Evolutionary conservation across 108 stramenopile genomes (phyloP).

Genomic region (Conticribra weissflogii): DNA sequence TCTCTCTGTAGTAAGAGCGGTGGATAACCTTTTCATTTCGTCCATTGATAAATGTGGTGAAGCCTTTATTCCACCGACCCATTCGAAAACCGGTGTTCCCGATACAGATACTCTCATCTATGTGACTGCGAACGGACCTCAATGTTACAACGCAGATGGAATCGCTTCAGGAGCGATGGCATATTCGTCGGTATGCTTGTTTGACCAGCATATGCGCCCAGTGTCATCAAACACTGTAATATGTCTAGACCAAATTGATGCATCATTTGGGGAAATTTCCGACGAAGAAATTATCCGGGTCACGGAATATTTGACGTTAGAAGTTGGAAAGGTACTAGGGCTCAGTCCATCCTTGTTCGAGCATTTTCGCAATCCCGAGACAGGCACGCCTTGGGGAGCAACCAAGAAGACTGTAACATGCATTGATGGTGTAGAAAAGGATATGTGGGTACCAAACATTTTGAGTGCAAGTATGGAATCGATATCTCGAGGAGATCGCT

Average conservation of each 20-base stretch:
- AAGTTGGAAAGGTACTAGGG: constrained; percentile 70
- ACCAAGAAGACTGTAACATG: constrained; percentile 39
- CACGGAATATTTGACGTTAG: constrained; percentile 25
- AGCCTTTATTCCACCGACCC: constrained; percentile 55
- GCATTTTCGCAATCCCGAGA: constrained; percentile 78
- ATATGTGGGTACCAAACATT: constrained; percentile 37
- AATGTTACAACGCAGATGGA: constrained; percentile 32
- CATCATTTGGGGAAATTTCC: constrained; percentile 73
- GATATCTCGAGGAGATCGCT: not conserved
- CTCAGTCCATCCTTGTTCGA: constrained; percentile 69
- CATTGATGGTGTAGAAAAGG: constrained; percentile 32
- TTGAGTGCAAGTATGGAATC: constrained; percentile 27
- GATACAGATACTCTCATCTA: constrained; percentile 75
- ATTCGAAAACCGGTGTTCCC: constrained; percentile 67
- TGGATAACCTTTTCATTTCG: constrained; percentile 24
- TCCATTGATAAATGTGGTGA: constrained; percentile 37
- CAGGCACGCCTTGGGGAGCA: constrained; percentile 50
- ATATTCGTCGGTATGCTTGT: constrained; percentile 47
- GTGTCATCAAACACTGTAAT: constrained; percentile 75
- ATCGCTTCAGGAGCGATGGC: constrained; percentile 10
- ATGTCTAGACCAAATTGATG: constrained; percentile 73
- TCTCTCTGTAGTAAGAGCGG: constrained; percentile 38
- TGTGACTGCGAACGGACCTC: constrained; percentile 71
- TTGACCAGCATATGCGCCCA: constrained; percentile 72
- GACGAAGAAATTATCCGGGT: constrained; percentile 41